Evolutionary conservation across 2,329 filamentous ascomycete species (phyloP).

Genomic region (Harringtonia lauricola): DNA sequence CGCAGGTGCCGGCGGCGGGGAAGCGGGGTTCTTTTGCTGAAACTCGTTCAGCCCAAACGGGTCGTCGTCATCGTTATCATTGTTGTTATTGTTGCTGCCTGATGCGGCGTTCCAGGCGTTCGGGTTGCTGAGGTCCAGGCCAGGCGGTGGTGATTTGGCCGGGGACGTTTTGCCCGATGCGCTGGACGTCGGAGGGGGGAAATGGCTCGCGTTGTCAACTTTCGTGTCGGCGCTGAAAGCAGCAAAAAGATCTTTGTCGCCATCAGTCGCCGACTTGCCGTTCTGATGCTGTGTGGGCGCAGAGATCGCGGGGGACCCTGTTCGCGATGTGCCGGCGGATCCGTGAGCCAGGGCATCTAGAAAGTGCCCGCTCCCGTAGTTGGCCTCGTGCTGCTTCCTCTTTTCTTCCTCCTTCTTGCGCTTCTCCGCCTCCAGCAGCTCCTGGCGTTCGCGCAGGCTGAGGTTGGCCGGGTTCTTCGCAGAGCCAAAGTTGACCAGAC

Average conservation of each 20-base stretch:
- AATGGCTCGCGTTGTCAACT: constrained; percentile 56
- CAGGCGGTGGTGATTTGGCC: constrained; percentile 23
- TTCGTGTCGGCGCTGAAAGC: constrained; percentile 56
- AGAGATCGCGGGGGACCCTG: constrained; percentile 27
- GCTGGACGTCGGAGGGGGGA: constrained; percentile 40
- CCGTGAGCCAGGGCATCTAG: constrained; percentile 59
- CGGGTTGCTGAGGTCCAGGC: constrained; percentile 41
- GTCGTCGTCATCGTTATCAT: constrained; percentile 61
- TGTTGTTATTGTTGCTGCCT: constrained; percentile 10
- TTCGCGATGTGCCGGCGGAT: constrained; percentile 36
- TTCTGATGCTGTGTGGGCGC: constrained; percentile 10
- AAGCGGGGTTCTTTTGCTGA: constrained; percentile 26
- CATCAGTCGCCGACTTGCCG: constrained; percentile 20
- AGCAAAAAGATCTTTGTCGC: constrained; percentile 55
- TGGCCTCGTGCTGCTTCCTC: constrained; percentile 57
- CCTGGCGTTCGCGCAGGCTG: constrained; percentile 67
- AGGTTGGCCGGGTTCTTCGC: constrained; percentile 56
- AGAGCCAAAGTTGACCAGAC: constrained; percentile 52
- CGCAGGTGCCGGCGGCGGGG: constrained; percentile 17
- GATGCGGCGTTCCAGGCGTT: constrained; percentile 34
- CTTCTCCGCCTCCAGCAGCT: constrained; percentile 53
- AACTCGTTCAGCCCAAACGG: constrained; percentile 71
- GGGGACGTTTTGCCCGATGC: constrained; percentile 32
- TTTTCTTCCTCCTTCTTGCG: constrained; percentile 64
- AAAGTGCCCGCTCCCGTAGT: constrained; percentile 67